Evolutionary conservation across 2,329 filamentous ascomycete genomes (phyloP), one percentile per base, ranked within the genome.

Genomic region (Pseudogymnoascus verrucosus): DNA sequence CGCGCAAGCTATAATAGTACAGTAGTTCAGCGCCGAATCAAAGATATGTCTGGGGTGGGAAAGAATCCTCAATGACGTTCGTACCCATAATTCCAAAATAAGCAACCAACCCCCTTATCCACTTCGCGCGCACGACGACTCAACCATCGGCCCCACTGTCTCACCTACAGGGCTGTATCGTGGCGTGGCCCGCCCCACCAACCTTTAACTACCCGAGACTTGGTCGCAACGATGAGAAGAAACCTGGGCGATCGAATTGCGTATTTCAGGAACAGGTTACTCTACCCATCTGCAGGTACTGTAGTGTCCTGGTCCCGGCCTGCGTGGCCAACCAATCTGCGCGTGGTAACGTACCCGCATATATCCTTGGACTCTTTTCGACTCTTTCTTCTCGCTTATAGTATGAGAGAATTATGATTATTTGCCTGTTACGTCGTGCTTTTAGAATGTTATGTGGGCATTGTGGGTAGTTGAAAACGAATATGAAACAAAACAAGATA

Each of bases 181-280:
- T 54, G 47, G 47, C 26, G 7, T 54, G 23, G 47, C 47, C 47
- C 47, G 47, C 47, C 47, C 47, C 47, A 54, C 47, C n/a, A 54
- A 31, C 47, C 47, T 54, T 54, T 31, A 54, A 31, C 47, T 54
- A 54, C 26, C 14, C n/a, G 26, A 31, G 14, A 51, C 44, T 28
- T 28, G 6, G 28, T 54, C 2, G 23, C 6, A 31, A 54, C 23
- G 26, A 54, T 54, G 47, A 11, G 47, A n/a, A n/a, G n/a, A n/a
- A n/a, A n/a, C n/a, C n/a, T n/a, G 47, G 47, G 26, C 47, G 47
- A 54, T 54, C 47, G 23, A 16, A 54, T 31, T n/a, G 26, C 47
- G 26, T 31, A 12, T 31, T 31, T 31, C 47, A 54, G 47, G 47
- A 54, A 54, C 47, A 54, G 47, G 47, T 28, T 54, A 54, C 47